Conservation (phyloP, 78 protist genomes). For the Cyanophora paradoxa region DNA sequence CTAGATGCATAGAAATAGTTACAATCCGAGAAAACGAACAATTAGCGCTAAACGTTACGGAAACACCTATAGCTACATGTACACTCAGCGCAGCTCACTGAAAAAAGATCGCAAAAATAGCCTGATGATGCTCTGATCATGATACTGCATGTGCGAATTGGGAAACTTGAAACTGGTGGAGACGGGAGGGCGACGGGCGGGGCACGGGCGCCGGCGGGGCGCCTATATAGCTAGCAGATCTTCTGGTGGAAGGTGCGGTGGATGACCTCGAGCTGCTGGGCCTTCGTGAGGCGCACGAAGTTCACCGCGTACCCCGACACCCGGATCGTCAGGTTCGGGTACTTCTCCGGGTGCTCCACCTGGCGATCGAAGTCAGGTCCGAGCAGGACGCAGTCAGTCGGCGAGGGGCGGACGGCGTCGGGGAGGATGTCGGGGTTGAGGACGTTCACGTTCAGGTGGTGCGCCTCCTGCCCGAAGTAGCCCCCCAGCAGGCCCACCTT, state of each 20-base stretch:
- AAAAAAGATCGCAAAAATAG: too few relatives aligned
- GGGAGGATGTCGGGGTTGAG: slow-evolving; percentile 4
- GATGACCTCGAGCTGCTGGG: slow-evolving; percentile 27
- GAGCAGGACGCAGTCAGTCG: too few relatives aligned
- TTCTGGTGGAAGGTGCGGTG: slow-evolving; percentile 18
- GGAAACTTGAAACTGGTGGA: too few relatives aligned
- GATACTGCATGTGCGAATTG: too few relatives aligned
- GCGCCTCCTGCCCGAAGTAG: slow-evolving; percentile 13
- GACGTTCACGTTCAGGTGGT: slow-evolving; percentile 32
- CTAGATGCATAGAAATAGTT: too few relatives aligned
- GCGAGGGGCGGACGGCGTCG: slow-evolving; percentile 21
- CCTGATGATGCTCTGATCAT: too few relatives aligned
- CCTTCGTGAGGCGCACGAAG: slow-evolving; percentile 12
- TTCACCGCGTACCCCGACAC: slow-evolving; percentile 39
- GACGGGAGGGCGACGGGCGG: too few relatives aligned
- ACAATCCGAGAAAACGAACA: too few relatives aligned
- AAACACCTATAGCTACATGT: too few relatives aligned
- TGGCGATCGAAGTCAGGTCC: too few relatives aligned
- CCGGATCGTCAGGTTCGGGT: slow-evolving; percentile 25
- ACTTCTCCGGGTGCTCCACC: slow-evolving; percentile 39
- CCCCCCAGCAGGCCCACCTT: slow-evolving; percentile 12
- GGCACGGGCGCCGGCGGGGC: background rate
- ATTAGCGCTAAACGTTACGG: too few relatives aligned
- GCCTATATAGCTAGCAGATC: background rate
- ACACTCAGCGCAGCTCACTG: too few relatives aligned